phyloP scores from a whole-genome alignment of 192 early-diverging fungal genomes.

The Linnemannia schmuckeri region DNA sequence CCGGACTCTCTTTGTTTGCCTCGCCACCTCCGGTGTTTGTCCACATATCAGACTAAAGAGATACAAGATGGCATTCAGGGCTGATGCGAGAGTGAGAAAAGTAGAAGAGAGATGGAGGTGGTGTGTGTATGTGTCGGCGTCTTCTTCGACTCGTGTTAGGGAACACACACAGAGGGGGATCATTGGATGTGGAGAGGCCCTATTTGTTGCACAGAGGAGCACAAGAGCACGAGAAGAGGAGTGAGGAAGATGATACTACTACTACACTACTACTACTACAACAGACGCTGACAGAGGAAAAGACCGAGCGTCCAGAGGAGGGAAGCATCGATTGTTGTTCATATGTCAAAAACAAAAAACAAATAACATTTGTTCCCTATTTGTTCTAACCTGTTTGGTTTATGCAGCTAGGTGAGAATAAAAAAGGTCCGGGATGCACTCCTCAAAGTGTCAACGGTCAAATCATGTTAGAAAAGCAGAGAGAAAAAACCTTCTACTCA shows the following conservation, averaged over 20 bases:
- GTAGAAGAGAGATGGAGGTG: neutral
- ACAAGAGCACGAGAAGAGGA: neutral
- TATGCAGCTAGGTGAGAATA: neutral
- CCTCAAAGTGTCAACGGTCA: slow-evolving; percentile 8
- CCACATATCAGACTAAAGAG: neutral
- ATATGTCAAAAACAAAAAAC: neutral
- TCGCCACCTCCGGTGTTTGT: neutral
- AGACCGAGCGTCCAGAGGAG: neutral
- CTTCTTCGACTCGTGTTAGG: neutral
- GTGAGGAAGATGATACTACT: neutral
- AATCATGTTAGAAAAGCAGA: neutral
- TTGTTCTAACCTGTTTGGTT: neutral
- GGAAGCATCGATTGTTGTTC: neutral
- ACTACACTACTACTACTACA: neutral
- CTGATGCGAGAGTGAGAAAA: neutral
- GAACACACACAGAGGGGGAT: neutral
- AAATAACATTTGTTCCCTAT: neutral
- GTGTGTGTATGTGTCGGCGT: neutral
- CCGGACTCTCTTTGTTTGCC: neutral
- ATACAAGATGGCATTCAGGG: neutral
- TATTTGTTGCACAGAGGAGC: neutral
- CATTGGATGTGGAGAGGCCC: neutral
- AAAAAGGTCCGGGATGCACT: slow-evolving; percentile 3
- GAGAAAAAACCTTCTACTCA: neutral
- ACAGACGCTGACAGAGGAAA: neutral